Evolutionary conservation across 257 asterid genomes (phyloP).

Genomic region (Rehmannia glutinosa): DNA sequence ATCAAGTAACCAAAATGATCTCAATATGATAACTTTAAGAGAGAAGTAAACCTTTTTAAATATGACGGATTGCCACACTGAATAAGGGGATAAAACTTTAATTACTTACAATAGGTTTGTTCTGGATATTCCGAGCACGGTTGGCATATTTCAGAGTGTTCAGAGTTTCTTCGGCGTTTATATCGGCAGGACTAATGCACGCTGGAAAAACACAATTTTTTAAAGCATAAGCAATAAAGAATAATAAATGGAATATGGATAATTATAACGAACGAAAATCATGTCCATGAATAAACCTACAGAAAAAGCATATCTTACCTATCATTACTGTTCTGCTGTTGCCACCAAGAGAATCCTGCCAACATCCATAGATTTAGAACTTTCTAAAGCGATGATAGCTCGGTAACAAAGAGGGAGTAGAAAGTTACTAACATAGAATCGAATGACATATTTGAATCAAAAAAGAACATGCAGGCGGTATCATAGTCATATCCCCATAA

Average conservation of each 20-base stretch:
- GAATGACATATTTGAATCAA: no score
- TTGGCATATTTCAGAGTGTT: conserved; percentile 96
- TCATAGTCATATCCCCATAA: no score
- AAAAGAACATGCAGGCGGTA: no score
- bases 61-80: neutral
- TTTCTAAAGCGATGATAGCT: no score
- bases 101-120: conserved; percentile 89
- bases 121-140: conserved; percentile 98
- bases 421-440: neutral
- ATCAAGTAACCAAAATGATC: conserved; percentile 16
- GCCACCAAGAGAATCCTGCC: conserved; percentile 99
- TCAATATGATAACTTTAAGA: conserved; percentile 10
- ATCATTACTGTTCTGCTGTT: conserved; percentile 99
- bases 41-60: neutral
- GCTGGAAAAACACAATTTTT: conserved; percentile 44
- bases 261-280: neutral
- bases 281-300: neutral
- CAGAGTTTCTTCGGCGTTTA: conserved; percentile 98
- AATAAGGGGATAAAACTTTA: neutral
- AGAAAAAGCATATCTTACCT: conserved; percentile 45
- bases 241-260: neutral
- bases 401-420: neutral
- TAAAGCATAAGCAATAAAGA: conserved; percentile 6
- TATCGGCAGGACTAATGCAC: conserved; percentile 98
- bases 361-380: conserved; percentile 16